Base-by-base conservation (phyloP, 305 asterid species). In the Fraxinus paxiana region DNA sequence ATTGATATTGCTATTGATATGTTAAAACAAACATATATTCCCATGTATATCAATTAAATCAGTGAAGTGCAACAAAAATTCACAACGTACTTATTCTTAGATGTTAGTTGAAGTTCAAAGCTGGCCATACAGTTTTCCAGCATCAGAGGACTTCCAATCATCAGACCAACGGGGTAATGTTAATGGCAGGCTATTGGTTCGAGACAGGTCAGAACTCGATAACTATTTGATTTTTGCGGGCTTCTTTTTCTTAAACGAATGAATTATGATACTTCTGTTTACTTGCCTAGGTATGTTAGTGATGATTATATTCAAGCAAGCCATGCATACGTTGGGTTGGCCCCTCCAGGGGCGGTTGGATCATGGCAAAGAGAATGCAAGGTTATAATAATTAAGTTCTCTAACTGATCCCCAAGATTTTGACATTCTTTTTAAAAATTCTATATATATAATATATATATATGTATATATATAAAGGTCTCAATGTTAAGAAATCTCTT, bases 301-400 rank as follows among this genome's bases (percentile, higher is more conserved):
- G 75, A 84, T 81, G 91, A 90, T 82, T 20, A 59, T 79, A 86
- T 90, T 67, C 89, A 90, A 10, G 97, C 94, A 78, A 84, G 83
- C 61, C 90, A 97, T 17, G 97, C 98, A 5, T 91, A 91, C 69
- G 90, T 94, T 17, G 98, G 99, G 63, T 81, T 96, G 80, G 98
- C 98, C 37, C 97, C 97, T 74, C 97, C 95, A 0, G 99, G 99
- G 72, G 90, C 84, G 41, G 92, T 43, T 38, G 97, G 98, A 79
- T 96, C 98, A 77, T 96, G 97, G 97, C 97, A 94, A 88, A 89
- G 97, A 88, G 99, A 96, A 86, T 94, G 99, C 97, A 96, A 94
- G 97, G 87, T 84, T 38, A 20, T 67, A 76, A 59, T 79, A 4
- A 22, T 41, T 33, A 5, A 33, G 38, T 76, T 17, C 33, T 46